phyloP scores from a whole-genome alignment of 495 filamentous ascomycete species.

The Penicillium diatomitis region DNA sequence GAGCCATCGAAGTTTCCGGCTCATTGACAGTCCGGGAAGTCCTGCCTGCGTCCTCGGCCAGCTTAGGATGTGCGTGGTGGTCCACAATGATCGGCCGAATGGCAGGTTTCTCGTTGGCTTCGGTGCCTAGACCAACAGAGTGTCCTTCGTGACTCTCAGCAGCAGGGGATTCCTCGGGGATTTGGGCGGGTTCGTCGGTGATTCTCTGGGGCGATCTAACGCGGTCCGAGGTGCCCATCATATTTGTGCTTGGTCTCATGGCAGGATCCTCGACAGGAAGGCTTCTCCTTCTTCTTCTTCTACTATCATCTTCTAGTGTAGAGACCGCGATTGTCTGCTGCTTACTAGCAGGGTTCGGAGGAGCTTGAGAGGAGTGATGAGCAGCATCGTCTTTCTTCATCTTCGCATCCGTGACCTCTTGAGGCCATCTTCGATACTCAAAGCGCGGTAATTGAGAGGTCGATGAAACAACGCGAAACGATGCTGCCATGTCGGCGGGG shows the following conservation, averaged over 20 bases:
- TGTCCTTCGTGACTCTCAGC: too few species aligned
- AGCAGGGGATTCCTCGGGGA: too few species aligned
- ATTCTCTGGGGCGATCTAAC: too few species aligned
- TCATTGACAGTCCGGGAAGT: neutral
- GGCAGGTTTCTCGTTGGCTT: too few species aligned
- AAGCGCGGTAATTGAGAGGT: slow-evolving; percentile 39
- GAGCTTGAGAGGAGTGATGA: neutral
- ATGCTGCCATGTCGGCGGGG: slow-evolving; percentile 6
- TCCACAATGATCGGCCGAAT: too few species aligned
- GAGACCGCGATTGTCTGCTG: too few species aligned
- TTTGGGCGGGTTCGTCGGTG: too few species aligned
- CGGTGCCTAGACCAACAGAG: too few species aligned
- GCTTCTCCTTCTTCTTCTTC: neutral
- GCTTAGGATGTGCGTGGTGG: too few species aligned
- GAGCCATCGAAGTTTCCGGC: neutral
- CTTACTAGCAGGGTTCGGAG: neutral
- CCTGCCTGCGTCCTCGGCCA: slow-evolving; percentile 4
- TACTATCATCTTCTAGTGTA: too few species aligned
- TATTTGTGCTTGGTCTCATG: too few species aligned
- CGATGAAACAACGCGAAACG: slow-evolving; percentile 29
- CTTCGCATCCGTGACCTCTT: neutral
- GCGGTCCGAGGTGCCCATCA: too few species aligned
- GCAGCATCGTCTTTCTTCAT: neutral
- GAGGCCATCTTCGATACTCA: slow-evolving; percentile 32
- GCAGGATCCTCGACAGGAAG: neutral